These are phyloP conservation scores for Ophiocordyceps camponoti-leonardi DNA, from an alignment of 2,329 filamentous ascomycete genomes.

Conservation along the genomic window DNA sequence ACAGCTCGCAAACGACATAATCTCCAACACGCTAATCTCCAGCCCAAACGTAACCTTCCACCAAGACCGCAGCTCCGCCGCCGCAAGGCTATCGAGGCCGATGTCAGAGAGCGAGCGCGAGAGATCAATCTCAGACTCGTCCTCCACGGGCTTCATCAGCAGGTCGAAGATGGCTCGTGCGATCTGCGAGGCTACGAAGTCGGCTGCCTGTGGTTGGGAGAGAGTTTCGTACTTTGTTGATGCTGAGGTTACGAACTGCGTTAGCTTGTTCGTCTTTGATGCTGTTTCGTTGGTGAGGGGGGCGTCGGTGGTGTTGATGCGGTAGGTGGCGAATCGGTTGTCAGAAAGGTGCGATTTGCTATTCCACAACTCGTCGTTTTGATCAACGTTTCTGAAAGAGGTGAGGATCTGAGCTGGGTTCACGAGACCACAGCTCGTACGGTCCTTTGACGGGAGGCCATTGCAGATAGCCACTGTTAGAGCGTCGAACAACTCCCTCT, in stretches of 20 bases:
- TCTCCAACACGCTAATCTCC: background rate
- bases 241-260: background rate
- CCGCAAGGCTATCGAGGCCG: background rate
- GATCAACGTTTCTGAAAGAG: background rate
- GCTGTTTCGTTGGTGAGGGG: background rate
- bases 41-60: background rate
- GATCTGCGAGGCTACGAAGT: background rate
- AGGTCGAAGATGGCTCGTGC: background rate
- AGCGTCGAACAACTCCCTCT: background rate
- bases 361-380: background rate
- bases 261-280: background rate
- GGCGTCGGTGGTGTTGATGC: background rate
- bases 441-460: background rate
- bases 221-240: background rate
- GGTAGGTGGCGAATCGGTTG: background rate
- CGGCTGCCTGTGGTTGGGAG: background rate
- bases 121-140: background rate
- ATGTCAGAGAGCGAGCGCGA: background rate
- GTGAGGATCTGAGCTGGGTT: background rate
- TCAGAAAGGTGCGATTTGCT: background rate
- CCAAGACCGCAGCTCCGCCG: background rate
- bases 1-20: background rate
- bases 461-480: background rate
- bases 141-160: background rate
- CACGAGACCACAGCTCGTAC: background rate